Base-by-base conservation (phyloP, 768 basidiomycete species). In the Mycena venus region DNA sequence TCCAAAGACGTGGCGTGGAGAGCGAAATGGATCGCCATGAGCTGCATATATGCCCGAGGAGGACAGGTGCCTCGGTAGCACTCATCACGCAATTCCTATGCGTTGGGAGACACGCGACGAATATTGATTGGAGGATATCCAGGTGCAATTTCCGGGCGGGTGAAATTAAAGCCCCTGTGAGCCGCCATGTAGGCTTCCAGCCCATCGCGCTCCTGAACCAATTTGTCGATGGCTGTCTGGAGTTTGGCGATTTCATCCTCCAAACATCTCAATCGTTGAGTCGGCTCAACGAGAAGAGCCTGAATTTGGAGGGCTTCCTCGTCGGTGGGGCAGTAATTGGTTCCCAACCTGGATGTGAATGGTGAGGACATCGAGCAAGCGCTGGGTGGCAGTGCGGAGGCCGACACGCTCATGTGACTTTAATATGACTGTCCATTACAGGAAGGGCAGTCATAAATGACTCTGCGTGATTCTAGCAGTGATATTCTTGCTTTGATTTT, bases 21-120 rank as follows among this genome's bases (percentile, higher is more conserved):
- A 51, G 59, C 3, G 59, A 47, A 5, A 74, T 53, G 17, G 32
- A 5, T 27, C 72, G 38, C 72, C 72, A 74, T 19, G 25, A 25
- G 59, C 72, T 66, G 49, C 72, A 74, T 1, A 74, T 53, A 17
- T 67, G 72, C 2, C 65, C 59, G 3, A 74, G 60, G 36, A 69
- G 47, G 12, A 74, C 31, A 9, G 72, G 72, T 14, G 72, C 72
- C 21, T 62, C 66, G 21, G 15, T 29, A n/a, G 34, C 36, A 32
- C 40, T 60, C 51, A 67, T 64, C 3, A 56, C 62, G n/a, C n/a
- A n/a, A n/a, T n/a, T n/a, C n/a, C n/a, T n/a, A n/a, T n/a, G n/a
- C n/a, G n/a, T n/a, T n/a, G 70, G 70, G 14, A 72, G 29, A 44
- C 61, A 71, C 4, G 53, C 36, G 14, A 63, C n/a, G 47, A 62